phyloP scores from a whole-genome alignment of 495 filamentous ascomycete species.

The Penicillium flavigenum region DNA sequence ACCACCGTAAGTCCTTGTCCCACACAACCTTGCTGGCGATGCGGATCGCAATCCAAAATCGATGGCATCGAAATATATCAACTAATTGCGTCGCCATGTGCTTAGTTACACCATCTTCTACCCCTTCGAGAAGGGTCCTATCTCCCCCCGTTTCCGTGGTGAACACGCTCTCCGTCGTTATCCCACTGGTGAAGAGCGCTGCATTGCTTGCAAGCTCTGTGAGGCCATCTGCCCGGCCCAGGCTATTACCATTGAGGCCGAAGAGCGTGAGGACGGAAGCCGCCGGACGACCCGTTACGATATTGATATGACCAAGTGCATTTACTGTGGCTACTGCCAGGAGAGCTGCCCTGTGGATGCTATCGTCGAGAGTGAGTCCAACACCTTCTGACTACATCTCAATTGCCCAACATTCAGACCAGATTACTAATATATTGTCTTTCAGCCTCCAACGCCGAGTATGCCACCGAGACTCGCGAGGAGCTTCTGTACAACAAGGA shows the following conservation, averaged over 20 bases:
- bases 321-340: conserved; percentile 99
- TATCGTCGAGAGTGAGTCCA: conserved; percentile 77
- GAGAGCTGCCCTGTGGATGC: conserved; percentile 98
- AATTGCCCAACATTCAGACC: not conserved
- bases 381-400: not conserved
- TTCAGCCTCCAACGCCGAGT: conserved; percentile 87
- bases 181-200: conserved; percentile 95
- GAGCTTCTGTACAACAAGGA: conserved; percentile 99
- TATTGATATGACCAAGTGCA: conserved; percentile 99
- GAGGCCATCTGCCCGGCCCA: conserved; percentile 97
- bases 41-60: conserved; percentile 3
- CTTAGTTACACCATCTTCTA: conserved; percentile 95
- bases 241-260: conserved; percentile 97
- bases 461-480: conserved; percentile 95
- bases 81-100: conserved; percentile 9
- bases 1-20: conserved; percentile 72
- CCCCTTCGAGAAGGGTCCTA: conserved; percentile 98
- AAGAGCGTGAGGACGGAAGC: conserved; percentile 93
- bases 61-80: conserved; percentile 3
- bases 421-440: conserved; percentile 20
- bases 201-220: conserved; percentile 99
- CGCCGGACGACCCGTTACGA: conserved; percentile 95
- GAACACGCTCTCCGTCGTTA: conserved; percentile 95
- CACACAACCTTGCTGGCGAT: conserved; percentile 8
- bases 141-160: conserved; percentile 95